Evolutionary conservation across 805 yeast genomes (phyloP).

Genomic region (Saccharomycopsis guyanensis): DNA sequence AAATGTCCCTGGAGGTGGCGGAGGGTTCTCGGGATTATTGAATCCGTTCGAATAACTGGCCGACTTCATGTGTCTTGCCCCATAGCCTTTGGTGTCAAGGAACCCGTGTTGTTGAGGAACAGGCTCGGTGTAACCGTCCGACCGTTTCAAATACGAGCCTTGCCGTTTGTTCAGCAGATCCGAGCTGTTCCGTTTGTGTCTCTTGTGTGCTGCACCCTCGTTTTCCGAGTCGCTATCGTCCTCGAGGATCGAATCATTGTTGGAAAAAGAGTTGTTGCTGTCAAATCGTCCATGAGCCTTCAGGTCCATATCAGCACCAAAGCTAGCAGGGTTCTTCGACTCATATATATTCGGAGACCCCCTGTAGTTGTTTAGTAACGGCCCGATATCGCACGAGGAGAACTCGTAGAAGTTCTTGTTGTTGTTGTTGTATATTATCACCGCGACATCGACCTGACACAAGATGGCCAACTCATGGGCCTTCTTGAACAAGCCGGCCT

Average conservation of each 20-base stretch:
- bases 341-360: conserved; percentile 38
- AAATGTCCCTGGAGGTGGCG: background rate
- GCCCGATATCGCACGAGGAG: conserved; percentile 58
- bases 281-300: conserved; percentile 6
- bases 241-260: conserved; percentile 5
- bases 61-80: conserved; percentile 18
- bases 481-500: conserved; percentile 82
- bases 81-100: conserved; percentile 3
- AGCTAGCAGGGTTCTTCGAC: conserved; percentile 56
- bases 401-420: conserved; percentile 75
- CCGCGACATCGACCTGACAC: conserved; percentile 90
- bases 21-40: no score
- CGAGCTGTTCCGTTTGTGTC: conserved; percentile 17
- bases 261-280: conserved; percentile 20
- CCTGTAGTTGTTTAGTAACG: conserved; percentile 37
- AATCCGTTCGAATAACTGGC: conserved; percentile 15
- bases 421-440: conserved; percentile 76
- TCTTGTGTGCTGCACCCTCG: conserved; percentile 17
- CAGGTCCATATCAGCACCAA: conserved; percentile 47
- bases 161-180: background rate
- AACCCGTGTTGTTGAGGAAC: background rate
- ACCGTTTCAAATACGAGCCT: no score
- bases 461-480: conserved; percentile 63
- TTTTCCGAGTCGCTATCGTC: conserved; percentile 17
- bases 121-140: background rate